Evolutionary conservation across 352 stramenopile species (phyloP).

Genomic region (Phytophthora cajani): DNA sequence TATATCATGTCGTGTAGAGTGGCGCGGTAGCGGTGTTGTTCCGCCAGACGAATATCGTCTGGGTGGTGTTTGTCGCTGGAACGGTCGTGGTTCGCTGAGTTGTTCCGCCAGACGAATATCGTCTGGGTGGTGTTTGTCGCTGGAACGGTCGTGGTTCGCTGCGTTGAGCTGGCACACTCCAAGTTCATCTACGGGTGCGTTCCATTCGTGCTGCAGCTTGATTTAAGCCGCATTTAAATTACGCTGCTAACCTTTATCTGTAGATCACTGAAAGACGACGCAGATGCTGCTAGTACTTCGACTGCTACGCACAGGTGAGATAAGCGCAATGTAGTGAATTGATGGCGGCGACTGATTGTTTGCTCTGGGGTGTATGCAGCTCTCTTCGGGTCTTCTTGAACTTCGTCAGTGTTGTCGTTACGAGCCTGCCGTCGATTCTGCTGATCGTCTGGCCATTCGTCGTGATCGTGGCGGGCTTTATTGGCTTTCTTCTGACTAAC

Average conservation of each 20-base stretch:
- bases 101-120: slow-evolving; percentile 93
- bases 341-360: slow-evolving; percentile 6
- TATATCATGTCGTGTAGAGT: slow-evolving; percentile 45
- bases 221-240: not conserved
- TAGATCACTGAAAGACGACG: slow-evolving; percentile 52
- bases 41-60: slow-evolving; percentile 93
- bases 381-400: slow-evolving; percentile 57
- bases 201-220: not conserved
- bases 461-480: slow-evolving; percentile 58
- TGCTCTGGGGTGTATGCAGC: slow-evolving; percentile 24
- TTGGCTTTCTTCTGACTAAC: slow-evolving; percentile 74
- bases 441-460: slow-evolving; percentile 78
- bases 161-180: slow-evolving; percentile 66
- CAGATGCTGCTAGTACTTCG: slow-evolving; percentile 12
- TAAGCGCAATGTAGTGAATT: not conserved
- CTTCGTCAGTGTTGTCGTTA: slow-evolving; percentile 60
- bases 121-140: slow-evolving; percentile 91
- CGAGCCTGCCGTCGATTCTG: slow-evolving; percentile 62
- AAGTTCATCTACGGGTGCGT: slow-evolving; percentile 78
- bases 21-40: slow-evolving; percentile 82
- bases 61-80: slow-evolving; percentile 88
- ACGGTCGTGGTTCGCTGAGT: slow-evolving; percentile 63
- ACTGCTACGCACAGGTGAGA: slow-evolving; percentile 40
- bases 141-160: slow-evolving; percentile 73
- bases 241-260: not conserved